Evolutionary conservation across 1,284 basidiomycete species (phyloP), one percentile per base, ranked within the genome.

Genomic region (Pascua guehoae): DNA sequence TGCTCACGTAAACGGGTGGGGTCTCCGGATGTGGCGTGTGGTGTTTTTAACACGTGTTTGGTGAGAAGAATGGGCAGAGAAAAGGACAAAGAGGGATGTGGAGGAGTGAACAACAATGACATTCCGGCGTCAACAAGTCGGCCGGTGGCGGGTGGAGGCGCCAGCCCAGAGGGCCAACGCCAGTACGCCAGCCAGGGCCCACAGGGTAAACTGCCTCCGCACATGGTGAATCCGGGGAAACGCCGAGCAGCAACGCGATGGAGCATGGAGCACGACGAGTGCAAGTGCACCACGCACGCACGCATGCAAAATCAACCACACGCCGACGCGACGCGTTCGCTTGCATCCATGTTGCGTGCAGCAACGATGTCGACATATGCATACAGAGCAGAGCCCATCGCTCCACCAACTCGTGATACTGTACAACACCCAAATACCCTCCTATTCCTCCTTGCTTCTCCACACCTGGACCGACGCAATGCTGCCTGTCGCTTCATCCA

Each of bases 401-500:
- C 24, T 32, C 24, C 24, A 7, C 24, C 24, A 32, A 32, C 24
- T 32, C 24, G 45, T 40, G 39, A n/a, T 37, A 37, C 15, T 48
- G 37, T 47, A 47, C 45, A 47, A 41, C 37, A 48, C 12, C 47
- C 24, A 44, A 36, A 47, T 36, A 43, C 40, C 12, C n/a, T 17
- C 4, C 18, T 24, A 44, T 4, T 17, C 15, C 5, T 41, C 12
- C n/a, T 32, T 12, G 42, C 32, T 36, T 17, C 40, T 41, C 51
- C 59, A 74, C 5, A 77, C 60, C 51, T 75, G 58, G 0, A 75
- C 68, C 1, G 70, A 71, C 39, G 61, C 62, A 14, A 77, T 71
- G 0, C 72, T 88, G 1, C 86, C 88, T 16, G 84, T 82, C 61
- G 87, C 85, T 15, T 87, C 85, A 36, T 88, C 88, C 67, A 92